phyloP scores from a whole-genome alignment of 305 asterid species.

The Caryopteris hybrid region DNA sequence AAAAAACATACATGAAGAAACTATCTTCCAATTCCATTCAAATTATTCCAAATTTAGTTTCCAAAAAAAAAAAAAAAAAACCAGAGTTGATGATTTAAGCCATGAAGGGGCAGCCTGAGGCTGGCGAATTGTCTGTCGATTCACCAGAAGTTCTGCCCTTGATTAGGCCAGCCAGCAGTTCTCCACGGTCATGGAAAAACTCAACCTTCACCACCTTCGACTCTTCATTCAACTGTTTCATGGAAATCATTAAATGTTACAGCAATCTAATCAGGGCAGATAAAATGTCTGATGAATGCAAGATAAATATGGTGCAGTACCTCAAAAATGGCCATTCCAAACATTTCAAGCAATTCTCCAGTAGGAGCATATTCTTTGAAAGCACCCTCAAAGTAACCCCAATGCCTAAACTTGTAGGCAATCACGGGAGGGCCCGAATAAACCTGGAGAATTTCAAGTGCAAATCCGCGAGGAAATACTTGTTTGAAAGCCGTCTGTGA shows the following conservation, averaged over 20 bases:
- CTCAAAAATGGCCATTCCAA: constrained; percentile 40
- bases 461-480: constrained; percentile 61
- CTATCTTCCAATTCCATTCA: neutral
- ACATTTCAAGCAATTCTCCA: constrained; percentile 51
- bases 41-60: too few species aligned
- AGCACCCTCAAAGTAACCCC: constrained; percentile 78
- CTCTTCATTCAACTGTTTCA: constrained; percentile 47
- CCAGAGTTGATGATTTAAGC: neutral
- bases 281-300: too few species aligned
- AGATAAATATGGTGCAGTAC: constrained; percentile 17
- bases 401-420: constrained; percentile 66
- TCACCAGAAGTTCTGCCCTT: constrained; percentile 35
- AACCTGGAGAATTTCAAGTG: constrained; percentile 56
- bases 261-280: too few species aligned
- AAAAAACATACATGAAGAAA: neutral
- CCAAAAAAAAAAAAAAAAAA: neutral
- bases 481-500: constrained; percentile 49
- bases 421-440: constrained; percentile 63
- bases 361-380: constrained; percentile 56
- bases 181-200: constrained; percentile 63
- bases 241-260: too few species aligned
- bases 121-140: neutral
- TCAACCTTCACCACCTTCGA: constrained; percentile 59
- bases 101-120: constrained; percentile 55
- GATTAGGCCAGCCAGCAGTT: constrained; percentile 41